Percentiles rank a stretch among this genome's conserved stretches.
Evolutionary conservation across 2,329 filamentous ascomycete species (phyloP).

Genomic region (Ophiocordyceps polyrhachis-furcata): DNA sequence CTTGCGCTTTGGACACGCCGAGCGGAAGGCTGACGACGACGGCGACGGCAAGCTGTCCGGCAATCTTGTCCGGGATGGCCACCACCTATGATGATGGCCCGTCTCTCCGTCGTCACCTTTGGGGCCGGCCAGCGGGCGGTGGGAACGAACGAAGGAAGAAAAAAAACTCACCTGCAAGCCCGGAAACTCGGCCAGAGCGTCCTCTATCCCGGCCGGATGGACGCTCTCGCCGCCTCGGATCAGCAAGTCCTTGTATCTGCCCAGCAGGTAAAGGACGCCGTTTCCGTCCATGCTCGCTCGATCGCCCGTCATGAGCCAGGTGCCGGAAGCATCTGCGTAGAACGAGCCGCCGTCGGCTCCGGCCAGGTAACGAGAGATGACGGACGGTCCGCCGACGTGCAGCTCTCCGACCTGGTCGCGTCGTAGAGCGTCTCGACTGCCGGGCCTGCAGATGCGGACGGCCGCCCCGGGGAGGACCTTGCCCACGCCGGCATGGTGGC

Average conservation of each 20-base stretch:
- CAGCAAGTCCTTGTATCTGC: constrained; percentile 25
- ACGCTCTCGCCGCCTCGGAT: constrained; percentile 27
- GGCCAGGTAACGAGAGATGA: constrained; percentile 16
- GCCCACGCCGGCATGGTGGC: constrained; percentile 21
- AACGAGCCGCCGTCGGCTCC: constrained; percentile 11
- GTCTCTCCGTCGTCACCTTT: background rate
- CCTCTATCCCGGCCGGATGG: constrained; percentile 18
- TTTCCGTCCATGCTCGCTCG: constrained; percentile 19
- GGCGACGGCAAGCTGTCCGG: constrained; percentile 28
- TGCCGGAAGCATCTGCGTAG: constrained; percentile 14
- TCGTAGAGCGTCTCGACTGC: constrained; percentile 10
- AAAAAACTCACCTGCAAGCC: constrained; percentile 10
- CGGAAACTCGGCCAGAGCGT: constrained; percentile 14
- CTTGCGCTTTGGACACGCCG: constrained; percentile 12
- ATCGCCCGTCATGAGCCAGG: constrained; percentile 22
- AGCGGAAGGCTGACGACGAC: constrained; percentile 19
- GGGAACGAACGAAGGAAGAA: too few relatives aligned
- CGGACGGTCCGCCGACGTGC: constrained; percentile 17
- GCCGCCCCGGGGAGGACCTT: constrained; percentile 20
- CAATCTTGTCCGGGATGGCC: constrained; percentile 22
- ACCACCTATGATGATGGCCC: constrained; percentile 19
- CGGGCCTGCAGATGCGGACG: constrained; percentile 17
- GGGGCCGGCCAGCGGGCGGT: too few relatives aligned
- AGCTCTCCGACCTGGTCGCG: constrained; percentile 19
- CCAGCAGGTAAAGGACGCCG: constrained; percentile 19